Conservation (phyloP, 352 stramenopile genomes). For the Globisporangium irregulare region DNA sequence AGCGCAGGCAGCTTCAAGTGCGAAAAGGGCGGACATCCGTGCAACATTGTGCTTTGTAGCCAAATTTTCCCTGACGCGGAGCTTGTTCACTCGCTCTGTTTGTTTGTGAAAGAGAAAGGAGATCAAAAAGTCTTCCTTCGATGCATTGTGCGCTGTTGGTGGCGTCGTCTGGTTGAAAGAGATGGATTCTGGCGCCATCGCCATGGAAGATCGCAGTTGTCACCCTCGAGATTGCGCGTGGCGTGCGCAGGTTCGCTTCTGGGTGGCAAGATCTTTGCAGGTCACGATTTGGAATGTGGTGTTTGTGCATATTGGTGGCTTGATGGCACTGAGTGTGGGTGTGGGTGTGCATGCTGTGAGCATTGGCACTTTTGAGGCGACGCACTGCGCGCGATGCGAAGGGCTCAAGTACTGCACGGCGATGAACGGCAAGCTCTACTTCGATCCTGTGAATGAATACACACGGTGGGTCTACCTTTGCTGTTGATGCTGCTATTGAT, state of each 20-base stretch:
- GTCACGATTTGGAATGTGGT: neutral
- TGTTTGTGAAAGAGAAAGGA: neutral
- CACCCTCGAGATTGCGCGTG: neutral
- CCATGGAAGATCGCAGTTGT: neutral
- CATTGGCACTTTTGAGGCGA: constrained; percentile 37
- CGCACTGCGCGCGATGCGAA: constrained; percentile 43
- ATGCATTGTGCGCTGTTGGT: neutral
- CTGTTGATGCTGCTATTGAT: neutral
- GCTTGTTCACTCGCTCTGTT: neutral
- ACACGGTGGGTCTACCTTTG: constrained; percentile 30
- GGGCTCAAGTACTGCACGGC: constrained; percentile 60
- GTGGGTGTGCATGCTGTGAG: neutral
- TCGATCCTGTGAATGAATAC: constrained; percentile 63
- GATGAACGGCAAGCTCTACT: constrained; percentile 69
- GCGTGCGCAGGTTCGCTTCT: neutral
- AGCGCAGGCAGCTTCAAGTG: neutral
- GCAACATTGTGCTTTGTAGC: neutral
- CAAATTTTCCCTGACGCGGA: neutral
- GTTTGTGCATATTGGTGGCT: neutral
- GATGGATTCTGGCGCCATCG: neutral
- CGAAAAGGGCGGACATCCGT: neutral
- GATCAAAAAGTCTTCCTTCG: neutral
- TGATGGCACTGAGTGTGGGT: neutral
- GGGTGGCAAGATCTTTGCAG: neutral
- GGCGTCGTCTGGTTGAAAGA: neutral